Evolutionary conservation across 305 asterid species (phyloP), one percentile per base, ranked within the genome.

Genomic region (Fraxinus latifolia): DNA sequence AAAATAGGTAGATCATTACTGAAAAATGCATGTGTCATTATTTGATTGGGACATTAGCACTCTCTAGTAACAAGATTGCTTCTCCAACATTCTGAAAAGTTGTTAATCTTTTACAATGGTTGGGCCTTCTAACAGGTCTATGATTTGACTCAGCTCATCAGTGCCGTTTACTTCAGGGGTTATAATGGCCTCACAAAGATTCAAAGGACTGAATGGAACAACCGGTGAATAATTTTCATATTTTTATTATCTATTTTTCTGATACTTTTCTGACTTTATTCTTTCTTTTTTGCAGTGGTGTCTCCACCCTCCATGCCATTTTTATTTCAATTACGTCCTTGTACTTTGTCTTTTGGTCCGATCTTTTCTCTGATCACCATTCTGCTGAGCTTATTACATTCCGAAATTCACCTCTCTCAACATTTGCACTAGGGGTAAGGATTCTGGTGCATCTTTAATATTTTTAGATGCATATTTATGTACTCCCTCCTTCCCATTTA

Each of bases 291-390:
- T 88, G 97, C 97, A 96, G 99, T 34, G 94, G 94, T 82, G 81
- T 93, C 78, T 95, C 99, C 86, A 95, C 99, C 47, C 86, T 92
- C 65, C 99, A 95, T 88, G 99, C 99, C 74, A 86, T 95, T 85
- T 94, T 91, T 81, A 92, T 95, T 84, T 86, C 98, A 67, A 74
- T 79, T 47, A 86, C 90, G 87, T 91, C 99, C 81, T 75, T 88
- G 82, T 94, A 95, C 91, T 95, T 92, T 87, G 99, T 94, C 33
- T 94, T 95, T 91, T 92, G 92, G 92, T 94, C 99, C 73, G 88
- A 90, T 85, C 87, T 95, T 81, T 95, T 95, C 92, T 90, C 93
- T 53, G 98, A 93, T 77, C 84, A 80, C 78, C 83, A 84, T 79
- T 83, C 84, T 78, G 88, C 88, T 78, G 97, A 92, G 39, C 83